These are phyloP conservation scores for Phytomonas sp. DNA, from an alignment of 208 protist species.

Conservation along the genomic window DNA sequence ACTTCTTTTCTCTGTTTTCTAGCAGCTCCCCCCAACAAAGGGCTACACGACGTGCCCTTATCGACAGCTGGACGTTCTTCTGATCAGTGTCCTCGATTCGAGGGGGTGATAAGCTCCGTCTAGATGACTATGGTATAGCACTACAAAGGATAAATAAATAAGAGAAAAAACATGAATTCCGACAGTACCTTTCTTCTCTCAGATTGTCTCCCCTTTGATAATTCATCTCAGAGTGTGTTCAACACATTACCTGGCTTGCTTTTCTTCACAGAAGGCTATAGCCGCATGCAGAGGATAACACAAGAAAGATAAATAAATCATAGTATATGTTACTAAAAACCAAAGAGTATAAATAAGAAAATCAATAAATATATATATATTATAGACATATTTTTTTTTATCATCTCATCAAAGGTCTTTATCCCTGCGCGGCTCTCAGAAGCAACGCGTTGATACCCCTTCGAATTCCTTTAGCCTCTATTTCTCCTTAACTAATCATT, in stretches of 20 bases:
- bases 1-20: neutral
- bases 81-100: neutral
- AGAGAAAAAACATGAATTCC: neutral
- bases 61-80: neutral
- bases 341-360: neutral
- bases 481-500: neutral
- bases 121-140: neutral
- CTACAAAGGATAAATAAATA: neutral
- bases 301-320: constrained; percentile 3
- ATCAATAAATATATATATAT: neutral
- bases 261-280: neutral
- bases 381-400: neutral
- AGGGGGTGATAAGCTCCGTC: neutral
- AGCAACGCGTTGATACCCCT: neutral
- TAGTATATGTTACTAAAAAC: constrained; percentile 2
- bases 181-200: neutral
- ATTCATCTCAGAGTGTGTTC: neutral
- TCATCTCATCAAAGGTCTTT: neutral
- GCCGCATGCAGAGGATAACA: neutral
- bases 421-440: neutral
- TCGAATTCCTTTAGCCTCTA: neutral
- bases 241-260: neutral
- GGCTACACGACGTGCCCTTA: neutral
- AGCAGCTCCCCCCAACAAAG: neutral
- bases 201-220: neutral